phyloP scores from a whole-genome alignment of 2,329 filamentous ascomycete species.

The Fusarium sp. region DNA sequence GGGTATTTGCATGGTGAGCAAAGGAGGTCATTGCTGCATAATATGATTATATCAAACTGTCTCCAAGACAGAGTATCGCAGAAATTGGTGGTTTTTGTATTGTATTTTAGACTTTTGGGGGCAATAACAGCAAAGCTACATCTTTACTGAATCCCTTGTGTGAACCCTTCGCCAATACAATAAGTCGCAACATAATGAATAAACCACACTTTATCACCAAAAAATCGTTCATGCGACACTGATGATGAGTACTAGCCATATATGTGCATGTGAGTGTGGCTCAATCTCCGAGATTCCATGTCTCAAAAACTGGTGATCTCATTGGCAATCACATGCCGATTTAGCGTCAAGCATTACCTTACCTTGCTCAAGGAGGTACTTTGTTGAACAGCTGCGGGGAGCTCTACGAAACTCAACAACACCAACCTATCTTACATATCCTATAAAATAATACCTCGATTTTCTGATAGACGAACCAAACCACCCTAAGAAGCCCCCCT shows the following conservation, averaged over 20 bases:
- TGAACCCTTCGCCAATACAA: neutral
- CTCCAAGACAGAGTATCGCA: neutral
- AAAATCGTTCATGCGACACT: neutral
- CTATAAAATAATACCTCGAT: constrained; percentile 1
- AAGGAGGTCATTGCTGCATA: constrained; percentile 24
- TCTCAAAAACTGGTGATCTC: constrained; percentile 36
- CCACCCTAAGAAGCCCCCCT: neutral
- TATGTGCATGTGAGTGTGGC: constrained; percentile 18
- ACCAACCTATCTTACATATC: constrained; percentile 30
- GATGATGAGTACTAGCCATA: neutral
- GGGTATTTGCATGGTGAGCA: constrained; percentile 1
- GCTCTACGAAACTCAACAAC: constrained; percentile 37
- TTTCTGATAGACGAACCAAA: neutral
- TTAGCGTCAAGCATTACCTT: constrained; percentile 25
- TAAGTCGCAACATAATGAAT: neutral
- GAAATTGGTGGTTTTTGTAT: neutral
- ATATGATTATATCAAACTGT: constrained; percentile 6
- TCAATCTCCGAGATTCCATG: constrained; percentile 19
- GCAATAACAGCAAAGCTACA: neutral
- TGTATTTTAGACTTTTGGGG: neutral
- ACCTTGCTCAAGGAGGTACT: constrained; percentile 4
- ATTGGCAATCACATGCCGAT: constrained; percentile 46
- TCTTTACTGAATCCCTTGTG: neutral
- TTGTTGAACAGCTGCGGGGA: constrained; percentile 40
- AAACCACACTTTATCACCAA: neutral